Conservation (phyloP, 345 rosid species). For the Durio zibethinus region DNA sequence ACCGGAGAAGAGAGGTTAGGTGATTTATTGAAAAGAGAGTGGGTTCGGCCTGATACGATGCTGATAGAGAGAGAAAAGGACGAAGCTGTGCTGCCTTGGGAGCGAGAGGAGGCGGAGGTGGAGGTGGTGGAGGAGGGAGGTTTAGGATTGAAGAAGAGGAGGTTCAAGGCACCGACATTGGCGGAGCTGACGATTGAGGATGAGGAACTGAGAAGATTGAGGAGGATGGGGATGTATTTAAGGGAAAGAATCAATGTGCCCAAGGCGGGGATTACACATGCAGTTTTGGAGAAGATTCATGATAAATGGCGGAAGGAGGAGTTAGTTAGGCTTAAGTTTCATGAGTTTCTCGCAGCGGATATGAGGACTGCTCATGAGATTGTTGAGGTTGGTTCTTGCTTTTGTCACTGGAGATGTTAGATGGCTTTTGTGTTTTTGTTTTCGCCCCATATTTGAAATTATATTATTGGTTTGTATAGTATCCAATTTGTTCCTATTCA, state of each 20-base stretch:
- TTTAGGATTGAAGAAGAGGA: conserved; percentile 43
- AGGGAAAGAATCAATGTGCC: conserved; percentile 85
- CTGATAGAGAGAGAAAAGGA: conserved; percentile 44
- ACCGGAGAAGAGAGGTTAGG: conserved; percentile 83
- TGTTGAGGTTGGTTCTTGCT: conserved; percentile 68
- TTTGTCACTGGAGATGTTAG: neutral
- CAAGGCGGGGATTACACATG: conserved; percentile 84
- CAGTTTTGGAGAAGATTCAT: conserved; percentile 80
- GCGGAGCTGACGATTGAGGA: conserved; percentile 96
- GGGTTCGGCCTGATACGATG: conserved; percentile 82
- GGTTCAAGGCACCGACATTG: conserved; percentile 64
- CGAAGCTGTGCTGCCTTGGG: conserved; percentile 58
- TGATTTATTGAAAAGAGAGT: conserved; percentile 74
- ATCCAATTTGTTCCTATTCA: neutral
- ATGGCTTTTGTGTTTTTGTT: neutral
- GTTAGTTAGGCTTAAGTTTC: conserved; percentile 89
- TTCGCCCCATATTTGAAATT: neutral
- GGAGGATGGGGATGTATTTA: conserved; percentile 68
- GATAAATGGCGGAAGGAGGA: conserved; percentile 95
- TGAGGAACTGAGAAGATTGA: conserved; percentile 73
- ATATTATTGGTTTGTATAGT: neutral
- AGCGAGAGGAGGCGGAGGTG: conserved; percentile 45
- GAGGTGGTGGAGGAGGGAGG: conserved; percentile 19
- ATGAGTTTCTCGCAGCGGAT: conserved; percentile 80
- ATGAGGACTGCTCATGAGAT: conserved; percentile 97